These are phyloP conservation scores for Solanum pinnatisectum DNA, from an alignment of 257 asterid species.

Conservation along the genomic window DNA sequence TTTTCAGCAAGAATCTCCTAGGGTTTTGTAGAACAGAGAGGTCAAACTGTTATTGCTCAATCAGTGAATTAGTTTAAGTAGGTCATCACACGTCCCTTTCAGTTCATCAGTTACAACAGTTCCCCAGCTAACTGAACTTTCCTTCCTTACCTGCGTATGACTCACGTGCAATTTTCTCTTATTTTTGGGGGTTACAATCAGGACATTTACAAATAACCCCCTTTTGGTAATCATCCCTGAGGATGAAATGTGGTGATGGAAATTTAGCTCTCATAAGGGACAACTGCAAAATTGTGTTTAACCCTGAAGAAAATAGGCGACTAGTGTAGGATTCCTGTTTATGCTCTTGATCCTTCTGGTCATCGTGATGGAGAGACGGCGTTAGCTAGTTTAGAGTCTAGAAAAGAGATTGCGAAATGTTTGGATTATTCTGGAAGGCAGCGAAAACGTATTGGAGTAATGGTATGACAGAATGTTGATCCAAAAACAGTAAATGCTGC, in stretches of 20 bases:
- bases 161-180: background rate
- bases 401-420: background rate
- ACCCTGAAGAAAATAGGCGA: background rate
- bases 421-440: background rate
- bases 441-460: background rate
- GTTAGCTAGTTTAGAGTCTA: background rate
- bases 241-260: background rate
- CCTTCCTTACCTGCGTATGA: background rate
- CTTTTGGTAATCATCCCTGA: background rate
- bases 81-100: background rate
- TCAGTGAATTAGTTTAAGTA: background rate
- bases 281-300: background rate
- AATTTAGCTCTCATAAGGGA: background rate
- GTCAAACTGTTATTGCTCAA: background rate
- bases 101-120: background rate
- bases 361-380: background rate
- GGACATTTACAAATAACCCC: background rate
- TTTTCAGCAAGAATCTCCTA: background rate
- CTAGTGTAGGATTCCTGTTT: background rate
- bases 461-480: background rate
- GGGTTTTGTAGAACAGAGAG: background rate
- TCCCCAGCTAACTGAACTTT: background rate
- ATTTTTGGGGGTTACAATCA: background rate
- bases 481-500: background rate
- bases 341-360: background rate